Base-by-base conservation (phyloP, 2,329 filamentous ascomycete genomes). In the Metarhizium anisopliae region DNA sequence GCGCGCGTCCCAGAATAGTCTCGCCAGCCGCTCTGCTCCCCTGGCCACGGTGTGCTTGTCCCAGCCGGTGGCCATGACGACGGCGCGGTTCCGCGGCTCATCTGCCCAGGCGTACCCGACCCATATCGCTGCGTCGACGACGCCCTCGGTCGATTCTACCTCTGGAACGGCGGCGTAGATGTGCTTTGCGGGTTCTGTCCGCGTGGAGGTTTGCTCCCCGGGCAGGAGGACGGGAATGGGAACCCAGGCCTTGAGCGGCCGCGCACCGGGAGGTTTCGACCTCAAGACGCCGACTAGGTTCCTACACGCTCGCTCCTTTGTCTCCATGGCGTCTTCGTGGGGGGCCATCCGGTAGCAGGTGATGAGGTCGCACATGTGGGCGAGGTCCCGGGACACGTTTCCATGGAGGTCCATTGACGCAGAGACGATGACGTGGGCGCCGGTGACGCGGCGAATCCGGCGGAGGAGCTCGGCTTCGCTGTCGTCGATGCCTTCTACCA, bases 41-140 rank as follows among this genome's bases (percentile, higher is more conserved):
- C 57, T 57, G 0, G 66, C 62, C 2, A 77, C 69, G 0, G 67
- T 66, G 1, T 63, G 58, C 52, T 69, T 59, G 49, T 78, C 70
- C 77, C 77, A 80, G 11, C 78, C 78, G 0, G 77, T 80, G 0
- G 77, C 76, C 4, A 80, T 70, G 3, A 80, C 71, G 2, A 66
- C 74, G 0, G 77, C 78, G 6, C 74, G 70, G 56, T 80, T 79
- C 20, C 78, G 70, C 25, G 76, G 76, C 61, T 79, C 78, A 57
- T 81, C 78, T 0, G 78, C 78, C 78, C 78, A 81, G 1, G 78
- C 74, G 59, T 81, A 81, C 2, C 78, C 78, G 0, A 81, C 78
- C 78, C 78, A 81, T 32, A 81, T 71, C 0, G 77, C 76, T 0
- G 77, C 78, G 60, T 81, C 78, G 13, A 80, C 64, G 1, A 81